Evolutionary conservation across 306 rosid species (phyloP).

Genomic region (Trifolium dubium): DNA sequence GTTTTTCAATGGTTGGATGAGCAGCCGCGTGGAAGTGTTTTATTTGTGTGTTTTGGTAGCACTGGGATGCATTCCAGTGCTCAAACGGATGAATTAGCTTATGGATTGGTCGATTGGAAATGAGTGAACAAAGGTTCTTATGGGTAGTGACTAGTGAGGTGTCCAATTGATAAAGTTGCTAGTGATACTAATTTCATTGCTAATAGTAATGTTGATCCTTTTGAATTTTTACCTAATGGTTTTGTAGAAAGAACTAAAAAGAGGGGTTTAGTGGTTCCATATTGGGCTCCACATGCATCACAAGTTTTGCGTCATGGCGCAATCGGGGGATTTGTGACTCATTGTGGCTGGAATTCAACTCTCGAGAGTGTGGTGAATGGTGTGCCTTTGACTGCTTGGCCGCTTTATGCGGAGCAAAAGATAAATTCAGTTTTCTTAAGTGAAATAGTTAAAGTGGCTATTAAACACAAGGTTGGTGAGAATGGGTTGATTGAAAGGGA

Average conservation of each 20-base stretch:
- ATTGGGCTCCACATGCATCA: slow-evolving; percentile 50
- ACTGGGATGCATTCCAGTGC: background rate
- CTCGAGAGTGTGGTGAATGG: slow-evolving; percentile 43
- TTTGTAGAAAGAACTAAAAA: slow-evolving; percentile 56
- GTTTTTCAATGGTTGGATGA: slow-evolving; percentile 37
- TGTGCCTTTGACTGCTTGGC: slow-evolving; percentile 40
- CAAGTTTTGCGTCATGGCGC: slow-evolving; percentile 35
- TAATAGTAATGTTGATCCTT: background rate
- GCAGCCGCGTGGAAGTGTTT: slow-evolving; percentile 30
- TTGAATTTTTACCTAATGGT: slow-evolving; percentile 42
- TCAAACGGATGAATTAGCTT: slow-evolving; percentile 38
- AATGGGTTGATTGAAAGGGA: slow-evolving; percentile 35
- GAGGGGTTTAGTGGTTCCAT: slow-evolving; percentile 26
- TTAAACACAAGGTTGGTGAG: slow-evolving; percentile 26
- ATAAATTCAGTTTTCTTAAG: slow-evolving; percentile 32
- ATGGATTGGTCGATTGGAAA: slow-evolving; percentile 40
- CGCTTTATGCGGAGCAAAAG: slow-evolving; percentile 40
- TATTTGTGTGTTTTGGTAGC: slow-evolving; percentile 43
- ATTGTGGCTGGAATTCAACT: slow-evolving; percentile 48
- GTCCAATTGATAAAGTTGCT: slow-evolving; percentile 31
- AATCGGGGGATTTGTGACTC: slow-evolving; percentile 43
- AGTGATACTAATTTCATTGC: slow-evolving; percentile 4
- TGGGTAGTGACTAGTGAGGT: slow-evolving; percentile 44
- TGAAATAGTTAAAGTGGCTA: slow-evolving; percentile 28
- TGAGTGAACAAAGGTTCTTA: slow-evolving; percentile 35